Base-by-base conservation (phyloP, 2,329 filamentous ascomycete species). In the Juglanconis oblonga region DNA sequence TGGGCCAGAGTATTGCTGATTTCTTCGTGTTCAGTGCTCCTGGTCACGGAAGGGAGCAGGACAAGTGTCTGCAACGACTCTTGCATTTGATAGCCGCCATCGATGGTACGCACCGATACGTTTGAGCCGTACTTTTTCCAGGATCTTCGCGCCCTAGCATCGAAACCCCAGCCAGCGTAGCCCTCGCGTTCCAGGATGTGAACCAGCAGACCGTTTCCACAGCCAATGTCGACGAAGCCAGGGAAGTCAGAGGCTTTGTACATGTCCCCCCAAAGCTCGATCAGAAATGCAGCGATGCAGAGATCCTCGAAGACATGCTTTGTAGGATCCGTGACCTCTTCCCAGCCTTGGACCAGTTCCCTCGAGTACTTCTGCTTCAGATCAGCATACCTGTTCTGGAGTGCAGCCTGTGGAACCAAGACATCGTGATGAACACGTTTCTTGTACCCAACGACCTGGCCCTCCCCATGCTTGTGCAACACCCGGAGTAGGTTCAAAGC, bases 221-320 rank as follows among this genome's bases (percentile, higher is more conserved):
- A 98, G 5, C 94, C 95, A 50, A 99, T 92, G 69, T 99, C 95
- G 24, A 97, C 90, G 68, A 98, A 99, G 0, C 94, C 93, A 0
- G 92, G 91, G 67, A 97, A 97, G 0, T 66, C 62, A 0, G 52
- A 60, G 47, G 70, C 71, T 42, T 67, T 70, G 71, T 98, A 98
- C 87, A 97, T 94, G 60, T 89, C 86, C 11, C 78, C 76, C 95
- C 95, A 99, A 2, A 98, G 77, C 76, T 97, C 93, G 32, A 98
- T 91, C 55, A 98, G 78, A 68, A 97, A 99, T 0, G 94, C 90
- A 0, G 94, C 90, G 64, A 99, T 97, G 4, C 87, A 84, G 24
- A 99, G 77, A 70, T 98, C 94, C 71, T 99, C 95, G 73, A 97
- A 98, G 3, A 98, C 92, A 70, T 98, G 93, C 72, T 98, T 99